Evolutionary conservation across 192 early-diverging fungal genomes (phyloP).

Genomic region (Anaeromyces robustus): DNA sequence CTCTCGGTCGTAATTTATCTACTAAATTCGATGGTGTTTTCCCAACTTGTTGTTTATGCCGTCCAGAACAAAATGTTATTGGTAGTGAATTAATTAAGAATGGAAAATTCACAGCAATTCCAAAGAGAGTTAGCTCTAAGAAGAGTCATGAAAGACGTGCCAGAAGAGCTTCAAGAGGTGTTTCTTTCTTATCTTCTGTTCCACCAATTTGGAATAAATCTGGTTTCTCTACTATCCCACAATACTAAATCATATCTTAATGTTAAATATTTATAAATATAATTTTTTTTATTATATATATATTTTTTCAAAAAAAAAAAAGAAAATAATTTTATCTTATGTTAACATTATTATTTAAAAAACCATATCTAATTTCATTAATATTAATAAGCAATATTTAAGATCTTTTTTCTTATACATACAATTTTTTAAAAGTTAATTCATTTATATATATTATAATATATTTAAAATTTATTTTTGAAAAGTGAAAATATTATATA

Average conservation of each 20-base stretch:
- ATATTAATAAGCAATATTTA: neutral
- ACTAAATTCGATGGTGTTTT: neutral
- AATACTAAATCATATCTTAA: neutral
- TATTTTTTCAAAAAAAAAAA: neutral
- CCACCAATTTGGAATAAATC: neutral
- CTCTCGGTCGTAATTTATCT: neutral
- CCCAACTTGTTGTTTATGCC: neutral
- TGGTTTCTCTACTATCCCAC: neutral
- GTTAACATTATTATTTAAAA: too few species aligned
- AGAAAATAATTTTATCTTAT: too few species aligned
- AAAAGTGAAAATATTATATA: too few species aligned
- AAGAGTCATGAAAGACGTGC: neutral
- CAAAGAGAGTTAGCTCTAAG: neutral
- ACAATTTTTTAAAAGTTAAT: too few species aligned
- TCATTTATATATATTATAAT: too few species aligned
- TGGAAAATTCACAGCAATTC: neutral
- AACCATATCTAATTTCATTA: neutral
- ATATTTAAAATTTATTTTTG: too few species aligned
- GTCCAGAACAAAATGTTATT: neutral
- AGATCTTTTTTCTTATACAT: too few species aligned
- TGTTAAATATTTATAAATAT: neutral
- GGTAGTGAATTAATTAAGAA: neutral
- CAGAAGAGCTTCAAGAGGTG: neutral
- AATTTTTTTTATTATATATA: neutral
- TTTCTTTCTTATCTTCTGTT: neutral